Base-by-base conservation (phyloP, 2,329 filamentous ascomycete genomes). In the Drechslerella coelobrocha region DNA sequence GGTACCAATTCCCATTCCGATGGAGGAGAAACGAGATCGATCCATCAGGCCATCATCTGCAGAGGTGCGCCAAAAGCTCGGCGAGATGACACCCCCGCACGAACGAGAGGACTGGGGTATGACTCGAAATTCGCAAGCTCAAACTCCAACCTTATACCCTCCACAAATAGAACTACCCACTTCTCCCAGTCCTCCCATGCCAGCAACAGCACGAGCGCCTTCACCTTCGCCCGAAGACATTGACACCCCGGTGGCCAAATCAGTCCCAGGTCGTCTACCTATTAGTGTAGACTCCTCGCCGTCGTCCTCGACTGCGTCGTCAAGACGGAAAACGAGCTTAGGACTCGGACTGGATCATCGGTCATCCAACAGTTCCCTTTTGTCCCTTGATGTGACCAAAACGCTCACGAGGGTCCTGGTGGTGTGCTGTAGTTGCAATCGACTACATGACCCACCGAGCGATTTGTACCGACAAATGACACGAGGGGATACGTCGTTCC, bases 51-150 rank as follows among this genome's bases (percentile, higher is more conserved):
- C 66, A 23, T 63, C 66, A 7, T 71, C 66, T 2, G 66, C 66
- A 26, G 66, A 71, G 24, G 66, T 71, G 34, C 66, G 66, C n/a
- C 54, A 63, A 21, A 57, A 63, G 19, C 54, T 71, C 23, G 66
- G 66, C 10, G 66, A 71, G 51, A 71, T 71, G 66, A 71, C 66
- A 12, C 66, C 66, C 9, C 66, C 66, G n/a, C 66, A 71, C 43
- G 66, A 71, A 48, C 47, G 66, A 23, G 66, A 71, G 45, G 66
- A 71, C 27, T 71, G 66, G 66, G 59, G 57, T 23, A 43, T 57
- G 19, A 59, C 55, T 17, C 66, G 66, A 9, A 60, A 62, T 34
- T 71, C 66, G 12, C 66, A 63, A n/a, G 14, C 27, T 53, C 12
- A 48, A 55, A 10, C 43, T 24, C 27, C 39, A 45, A 2, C 56